A percentile compares a stretch with the other conserved stretches of the same genome.
phyloP scores from a whole-genome alignment of 805 yeast species.

The Candida adriatica region DNA sequence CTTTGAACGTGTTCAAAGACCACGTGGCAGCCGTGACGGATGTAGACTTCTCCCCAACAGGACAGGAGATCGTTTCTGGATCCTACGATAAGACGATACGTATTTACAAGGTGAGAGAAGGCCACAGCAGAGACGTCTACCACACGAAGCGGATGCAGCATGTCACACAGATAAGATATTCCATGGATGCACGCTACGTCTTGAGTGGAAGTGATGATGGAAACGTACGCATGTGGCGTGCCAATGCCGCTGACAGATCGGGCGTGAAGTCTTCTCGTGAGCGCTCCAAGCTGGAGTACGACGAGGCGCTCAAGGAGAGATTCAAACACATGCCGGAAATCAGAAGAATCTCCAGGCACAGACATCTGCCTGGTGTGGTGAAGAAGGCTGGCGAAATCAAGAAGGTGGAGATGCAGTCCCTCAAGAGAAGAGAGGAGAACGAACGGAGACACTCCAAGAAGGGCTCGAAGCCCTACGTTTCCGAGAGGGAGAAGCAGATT shows the following conservation, averaged over 20 bases:
- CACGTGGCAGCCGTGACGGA: slow-evolving; percentile 95
- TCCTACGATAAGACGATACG: slow-evolving; percentile 92
- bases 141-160: slow-evolving; percentile 98
- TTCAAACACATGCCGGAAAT: slow-evolving; percentile 96
- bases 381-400: slow-evolving; percentile 89
- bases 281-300: slow-evolving; percentile 81
- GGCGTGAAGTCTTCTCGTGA: slow-evolving; percentile 75
- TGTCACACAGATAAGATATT: slow-evolving; percentile 72
- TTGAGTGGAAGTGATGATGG: slow-evolving; percentile 94
- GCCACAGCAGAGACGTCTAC: slow-evolving; percentile 91
- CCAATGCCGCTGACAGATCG: slow-evolving; percentile 78
- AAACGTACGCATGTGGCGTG: slow-evolving; percentile 89
- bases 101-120: slow-evolving; percentile 65
- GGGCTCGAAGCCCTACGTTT: slow-evolving; percentile 46
- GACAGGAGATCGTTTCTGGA: slow-evolving; percentile 92
- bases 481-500: slow-evolving; percentile 84
- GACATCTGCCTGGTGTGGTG: slow-evolving; percentile 83
- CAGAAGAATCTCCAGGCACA: slow-evolving; percentile 79
- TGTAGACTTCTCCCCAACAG: slow-evolving; percentile 94
- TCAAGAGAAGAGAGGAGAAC: slow-evolving; percentile 78
- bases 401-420: slow-evolving; percentile 58
- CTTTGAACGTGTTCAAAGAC: slow-evolving; percentile 83
- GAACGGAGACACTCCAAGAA: slow-evolving; percentile 71
- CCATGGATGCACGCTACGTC: slow-evolving; percentile 86
- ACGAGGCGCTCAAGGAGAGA: slow-evolving; percentile 84